Conservation (phyloP, 805 yeast genomes). For the Saturnispora serradocipensis region DNA sequence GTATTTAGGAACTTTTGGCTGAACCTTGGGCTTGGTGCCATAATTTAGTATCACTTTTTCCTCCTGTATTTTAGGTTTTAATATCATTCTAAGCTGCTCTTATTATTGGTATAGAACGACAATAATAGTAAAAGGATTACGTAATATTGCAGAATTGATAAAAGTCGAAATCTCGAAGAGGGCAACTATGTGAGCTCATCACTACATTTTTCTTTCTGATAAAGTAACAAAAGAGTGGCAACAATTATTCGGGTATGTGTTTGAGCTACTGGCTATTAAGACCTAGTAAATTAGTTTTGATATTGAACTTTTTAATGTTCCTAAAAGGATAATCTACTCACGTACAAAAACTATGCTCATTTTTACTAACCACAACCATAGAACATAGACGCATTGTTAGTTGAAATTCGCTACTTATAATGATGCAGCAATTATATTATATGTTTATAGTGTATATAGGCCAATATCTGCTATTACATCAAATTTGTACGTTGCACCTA, state of each 20-base stretch:
- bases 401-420: too few species aligned
- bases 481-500: too few species aligned
- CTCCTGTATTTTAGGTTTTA: background rate
- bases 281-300: too few species aligned
- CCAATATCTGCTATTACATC: too few species aligned
- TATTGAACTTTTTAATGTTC: too few species aligned
- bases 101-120: background rate
- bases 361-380: too few species aligned
- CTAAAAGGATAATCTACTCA: too few species aligned
- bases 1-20: conserved; percentile 18
- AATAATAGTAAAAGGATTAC: background rate
- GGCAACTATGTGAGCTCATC: background rate
- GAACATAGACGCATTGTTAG: too few species aligned
- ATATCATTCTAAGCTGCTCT: background rate
- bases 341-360: background rate
- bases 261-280: too few species aligned
- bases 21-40: background rate
- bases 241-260: too few species aligned
- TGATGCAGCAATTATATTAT: too few species aligned
- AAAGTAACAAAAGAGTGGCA: background rate
- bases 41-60: background rate
- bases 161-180: background rate
- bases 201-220: background rate
- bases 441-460: too few species aligned
- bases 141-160: background rate